Evolutionary conservation across 2,329 filamentous ascomycete species (phyloP).

Genomic region (Neophaeococcomyces mojaviensis): DNA sequence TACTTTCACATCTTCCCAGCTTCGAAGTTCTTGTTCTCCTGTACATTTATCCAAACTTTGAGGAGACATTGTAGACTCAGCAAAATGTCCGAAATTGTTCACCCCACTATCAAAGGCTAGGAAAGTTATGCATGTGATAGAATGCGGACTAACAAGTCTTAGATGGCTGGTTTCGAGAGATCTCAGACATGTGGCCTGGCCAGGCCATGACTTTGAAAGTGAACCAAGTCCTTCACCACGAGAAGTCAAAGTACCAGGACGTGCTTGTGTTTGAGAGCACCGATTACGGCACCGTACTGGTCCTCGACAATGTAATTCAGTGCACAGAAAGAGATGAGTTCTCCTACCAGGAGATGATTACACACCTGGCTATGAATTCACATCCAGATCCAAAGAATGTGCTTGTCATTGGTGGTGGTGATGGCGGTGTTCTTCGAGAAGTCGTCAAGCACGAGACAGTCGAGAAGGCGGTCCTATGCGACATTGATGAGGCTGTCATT

Average conservation of each 20-base stretch:
- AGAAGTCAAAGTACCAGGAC: slow-evolving; percentile 99
- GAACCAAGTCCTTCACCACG: slow-evolving; percentile 96
- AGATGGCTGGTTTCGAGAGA: slow-evolving; percentile 99
- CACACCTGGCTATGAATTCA: slow-evolving; percentile 94
- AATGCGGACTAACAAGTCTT: slow-evolving; percentile 6
- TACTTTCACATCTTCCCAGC: not conserved
- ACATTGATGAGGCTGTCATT: slow-evolving; percentile 99
- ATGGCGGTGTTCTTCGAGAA: slow-evolving; percentile 95
- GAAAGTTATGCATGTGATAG: not conserved
- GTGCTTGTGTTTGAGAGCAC: slow-evolving; percentile 98
- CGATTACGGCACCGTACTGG: slow-evolving; percentile 90
- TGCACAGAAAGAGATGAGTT: slow-evolving; percentile 98
- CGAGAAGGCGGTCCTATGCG: slow-evolving; percentile 91
- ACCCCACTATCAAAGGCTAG: slow-evolving; percentile 70
- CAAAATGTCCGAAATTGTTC: slow-evolving; percentile 60
- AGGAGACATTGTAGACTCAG: not conserved
- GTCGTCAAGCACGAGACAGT: slow-evolving; percentile 98
- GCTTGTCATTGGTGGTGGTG: slow-evolving; percentile 93
- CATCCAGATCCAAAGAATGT: slow-evolving; percentile 98
- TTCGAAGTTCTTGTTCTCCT: not conserved
- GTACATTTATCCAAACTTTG: not conserved
- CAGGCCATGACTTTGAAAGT: slow-evolving; percentile 98
- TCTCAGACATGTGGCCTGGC: slow-evolving; percentile 97
- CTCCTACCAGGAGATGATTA: slow-evolving; percentile 98
- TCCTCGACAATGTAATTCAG: slow-evolving; percentile 98